Percentiles rank a stretch among this genome's conserved stretches.
phyloP scores from a whole-genome alignment of 2,329 filamentous ascomycete species.

The Venturia nashicola region DNA sequence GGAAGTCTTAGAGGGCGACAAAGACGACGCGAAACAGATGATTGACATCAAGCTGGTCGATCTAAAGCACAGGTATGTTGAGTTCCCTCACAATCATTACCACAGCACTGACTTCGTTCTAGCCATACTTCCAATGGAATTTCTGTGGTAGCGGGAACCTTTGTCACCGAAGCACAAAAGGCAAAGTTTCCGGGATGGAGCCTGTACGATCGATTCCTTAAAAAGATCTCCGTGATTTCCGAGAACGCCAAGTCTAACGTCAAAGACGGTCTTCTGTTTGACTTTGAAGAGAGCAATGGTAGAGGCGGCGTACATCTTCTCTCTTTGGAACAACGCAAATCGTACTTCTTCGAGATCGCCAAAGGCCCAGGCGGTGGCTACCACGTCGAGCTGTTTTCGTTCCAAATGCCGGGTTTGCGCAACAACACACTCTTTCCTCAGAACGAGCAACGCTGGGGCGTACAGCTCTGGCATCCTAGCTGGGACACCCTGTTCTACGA shows the following conservation, averaged over 20 bases:
- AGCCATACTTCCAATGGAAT: not conserved
- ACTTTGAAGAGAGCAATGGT: not conserved
- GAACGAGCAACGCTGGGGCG: not conserved
- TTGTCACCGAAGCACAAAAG: not conserved
- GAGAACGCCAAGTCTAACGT: not conserved
- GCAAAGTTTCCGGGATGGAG: not conserved
- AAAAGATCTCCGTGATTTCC: not conserved
- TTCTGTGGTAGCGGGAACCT: not conserved
- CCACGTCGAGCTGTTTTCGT: slow-evolving; percentile 2
- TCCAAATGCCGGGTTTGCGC: not conserved
- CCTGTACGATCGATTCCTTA: not conserved
- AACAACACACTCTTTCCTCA: not conserved
- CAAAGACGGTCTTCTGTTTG: not conserved
- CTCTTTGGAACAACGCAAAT: not conserved
- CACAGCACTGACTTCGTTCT: not conserved
- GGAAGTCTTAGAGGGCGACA: not conserved
- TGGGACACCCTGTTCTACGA: slow-evolving; percentile 2
- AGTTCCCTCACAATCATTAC: not conserved
- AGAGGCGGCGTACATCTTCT: not conserved
- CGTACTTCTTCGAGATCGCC: not conserved
- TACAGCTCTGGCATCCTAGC: slow-evolving; percentile 1
- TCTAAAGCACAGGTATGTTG: not conserved
- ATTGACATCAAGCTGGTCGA: slow-evolving; percentile 6
- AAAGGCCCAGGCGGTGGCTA: not conserved
- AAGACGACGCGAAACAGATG: not conserved